Percentiles rank a stretch among this genome's conserved stretches.
phyloP scores from a whole-genome alignment of 352 stramenopile genomes.

The Phytopythium mirpurense region DNA sequence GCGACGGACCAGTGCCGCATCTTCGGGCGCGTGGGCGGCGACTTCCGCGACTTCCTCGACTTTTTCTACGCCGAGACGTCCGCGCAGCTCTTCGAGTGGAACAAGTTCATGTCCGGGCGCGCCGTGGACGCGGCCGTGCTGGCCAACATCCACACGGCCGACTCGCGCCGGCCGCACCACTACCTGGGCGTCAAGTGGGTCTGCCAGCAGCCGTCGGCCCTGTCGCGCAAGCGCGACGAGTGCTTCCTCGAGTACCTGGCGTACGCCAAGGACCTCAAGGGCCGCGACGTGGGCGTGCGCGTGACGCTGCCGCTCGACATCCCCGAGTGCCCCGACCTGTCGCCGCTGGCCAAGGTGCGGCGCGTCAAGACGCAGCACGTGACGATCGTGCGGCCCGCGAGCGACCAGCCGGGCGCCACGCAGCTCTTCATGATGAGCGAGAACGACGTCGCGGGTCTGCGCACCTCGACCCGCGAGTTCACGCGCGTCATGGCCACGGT shows the following conservation, averaged over 20 bases:
- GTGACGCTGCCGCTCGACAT: constrained; percentile 59
- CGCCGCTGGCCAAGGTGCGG: constrained; percentile 37
- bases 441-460: constrained; percentile 38
- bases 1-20: constrained; percentile 35
- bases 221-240: constrained; percentile 58
- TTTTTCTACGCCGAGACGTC: constrained; percentile 65
- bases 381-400: constrained; percentile 31
- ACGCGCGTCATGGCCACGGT: constrained; percentile 45
- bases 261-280: constrained; percentile 52
- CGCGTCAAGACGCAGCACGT: constrained; percentile 49
- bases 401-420: constrained; percentile 18
- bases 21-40: constrained; percentile 46
- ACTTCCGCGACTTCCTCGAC: constrained; percentile 61
- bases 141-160: constrained; percentile 61
- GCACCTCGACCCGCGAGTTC: constrained; percentile 24
- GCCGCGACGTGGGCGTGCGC: constrained; percentile 57
- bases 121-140: constrained; percentile 66
- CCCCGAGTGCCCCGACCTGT: constrained; percentile 50
- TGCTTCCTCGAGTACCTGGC: constrained; percentile 72
- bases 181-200: constrained; percentile 85
- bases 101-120: constrained; percentile 63
- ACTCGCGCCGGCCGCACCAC: constrained; percentile 22
- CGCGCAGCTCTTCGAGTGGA: constrained; percentile 57
- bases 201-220: constrained; percentile 46
- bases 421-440: constrained; percentile 56